Base-by-base conservation (phyloP, 2,329 filamentous ascomycete genomes). In the Ophiostoma himal-ulmi region DNA sequence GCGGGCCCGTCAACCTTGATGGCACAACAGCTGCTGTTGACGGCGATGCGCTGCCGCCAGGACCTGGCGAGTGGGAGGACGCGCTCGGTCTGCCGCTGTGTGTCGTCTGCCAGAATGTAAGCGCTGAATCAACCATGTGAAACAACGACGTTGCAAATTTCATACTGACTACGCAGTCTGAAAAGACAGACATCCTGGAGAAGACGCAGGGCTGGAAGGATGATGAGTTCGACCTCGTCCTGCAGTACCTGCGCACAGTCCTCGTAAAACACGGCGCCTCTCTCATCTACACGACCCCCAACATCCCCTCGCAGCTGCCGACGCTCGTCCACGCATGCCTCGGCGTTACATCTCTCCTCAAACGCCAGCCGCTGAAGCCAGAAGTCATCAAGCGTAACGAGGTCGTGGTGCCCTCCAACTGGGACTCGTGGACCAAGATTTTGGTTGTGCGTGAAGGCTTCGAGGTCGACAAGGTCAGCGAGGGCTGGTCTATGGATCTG, bases 361-460 rank as follows among this genome's bases (percentile, higher is more conserved):
- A 92, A 79, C 87, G 89, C 73, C 87, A 92, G 76, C 88, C 90
- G 34, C 84, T 96, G 34, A 95, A 93, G 80, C 91, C 94, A 78
- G 96, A 97, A 76, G 91, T 96, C 72, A 95, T 96, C 74, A 95
- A 95, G 80, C 87, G 94, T 72, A 94, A 97, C 79, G 96, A 96
- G 83, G 94, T 99, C 70, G 85, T 97, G 5, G 91, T 99, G 0
- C 94, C 94, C 1, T 91, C 94, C 20, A 97, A 97, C 78, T 99
- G 95, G 95, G 95, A 99, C 79, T 97, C 94, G 0, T 97, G 93
- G 92, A 94, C 93, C 72, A 99, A 98, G 81, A 97, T 99, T 72
- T 87, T 94, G 60, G 93, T 98, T 64, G 83, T 98, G 37, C 88
- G 93, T 69, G 95, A 97, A 77, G 92, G 90, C 0, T 98, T 98